These are phyloP conservation scores for Plasmopara halstedii DNA, from an alignment of 352 stramenopile genomes.

Conservation along the genomic window DNA sequence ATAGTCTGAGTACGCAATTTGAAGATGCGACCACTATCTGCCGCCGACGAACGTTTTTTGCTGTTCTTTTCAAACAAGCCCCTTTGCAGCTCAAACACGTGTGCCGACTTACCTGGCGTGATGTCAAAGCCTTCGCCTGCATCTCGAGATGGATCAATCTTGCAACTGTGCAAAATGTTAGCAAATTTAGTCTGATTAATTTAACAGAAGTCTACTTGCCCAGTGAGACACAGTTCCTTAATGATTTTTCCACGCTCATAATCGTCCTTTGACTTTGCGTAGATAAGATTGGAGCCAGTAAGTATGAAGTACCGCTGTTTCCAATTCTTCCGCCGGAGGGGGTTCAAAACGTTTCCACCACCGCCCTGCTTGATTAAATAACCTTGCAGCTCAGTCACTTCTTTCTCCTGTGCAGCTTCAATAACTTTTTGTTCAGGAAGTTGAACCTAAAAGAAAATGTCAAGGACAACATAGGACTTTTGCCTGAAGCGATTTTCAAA, in stretches of 20 bases:
- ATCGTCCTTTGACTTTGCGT: slow-evolving; percentile 81
- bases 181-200: too few species aligned
- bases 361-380: slow-evolving; percentile 85
- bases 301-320: slow-evolving; percentile 87
- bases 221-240: slow-evolving; percentile 74
- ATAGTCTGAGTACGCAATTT: slow-evolving; percentile 79
- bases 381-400: slow-evolving; percentile 59
- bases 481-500: not conserved
- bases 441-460: slow-evolving; percentile 34
- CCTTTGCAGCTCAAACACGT: slow-evolving; percentile 69
- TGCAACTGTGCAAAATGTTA: too few species aligned
- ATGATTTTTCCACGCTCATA: slow-evolving; percentile 84
- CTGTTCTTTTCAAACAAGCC: slow-evolving; percentile 78
- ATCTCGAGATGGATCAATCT: slow-evolving; percentile 60
- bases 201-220: slow-evolving; percentile 24
- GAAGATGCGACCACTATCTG: slow-evolving; percentile 69
- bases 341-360: slow-evolving; percentile 68
- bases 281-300: slow-evolving; percentile 56
- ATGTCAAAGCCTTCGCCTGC: slow-evolving; percentile 82
- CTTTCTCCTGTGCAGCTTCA: slow-evolving; percentile 60
- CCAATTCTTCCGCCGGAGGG: slow-evolving; percentile 78
- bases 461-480: not conserved
- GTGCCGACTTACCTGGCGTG: slow-evolving; percentile 50
- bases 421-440: slow-evolving; percentile 74
- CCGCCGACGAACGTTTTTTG: slow-evolving; percentile 61